Evolutionary conservation across 2,329 filamentous ascomycete species (phyloP).

Genomic region (Reticulascus tulasneorum): DNA sequence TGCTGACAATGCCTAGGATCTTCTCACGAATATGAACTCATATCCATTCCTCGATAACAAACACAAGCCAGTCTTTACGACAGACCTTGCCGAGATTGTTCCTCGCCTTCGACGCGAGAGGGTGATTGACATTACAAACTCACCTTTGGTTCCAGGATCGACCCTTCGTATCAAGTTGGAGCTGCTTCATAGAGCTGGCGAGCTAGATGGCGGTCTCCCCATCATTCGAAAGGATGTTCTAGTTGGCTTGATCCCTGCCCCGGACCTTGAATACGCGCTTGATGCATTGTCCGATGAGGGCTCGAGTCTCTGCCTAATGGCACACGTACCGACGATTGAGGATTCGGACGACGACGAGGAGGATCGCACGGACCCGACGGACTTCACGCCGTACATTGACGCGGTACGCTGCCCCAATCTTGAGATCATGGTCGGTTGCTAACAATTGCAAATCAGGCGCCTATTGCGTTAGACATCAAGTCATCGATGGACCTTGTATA

Average conservation of each 20-base stretch:
- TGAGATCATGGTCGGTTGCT: not conserved
- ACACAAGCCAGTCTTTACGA: slow-evolving; percentile 84
- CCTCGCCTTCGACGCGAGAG: slow-evolving; percentile 69
- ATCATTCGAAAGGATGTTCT: slow-evolving; percentile 76
- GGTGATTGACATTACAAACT: slow-evolving; percentile 83
- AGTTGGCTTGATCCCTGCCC: slow-evolving; percentile 87
- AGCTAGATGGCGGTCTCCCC: slow-evolving; percentile 87
- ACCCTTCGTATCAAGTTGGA: slow-evolving; percentile 79
- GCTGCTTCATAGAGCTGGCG: slow-evolving; percentile 75
- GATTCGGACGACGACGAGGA: slow-evolving; percentile 57
- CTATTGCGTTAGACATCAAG: slow-evolving; percentile 80
- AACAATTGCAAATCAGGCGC: slow-evolving; percentile 50
- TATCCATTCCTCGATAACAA: slow-evolving; percentile 99
- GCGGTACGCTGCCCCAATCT: slow-evolving; percentile 50
- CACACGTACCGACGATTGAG: slow-evolving; percentile 57
- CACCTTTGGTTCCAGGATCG: slow-evolving; percentile 72
- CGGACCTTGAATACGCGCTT: slow-evolving; percentile 88
- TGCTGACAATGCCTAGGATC: slow-evolving; percentile 51
- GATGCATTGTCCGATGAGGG: slow-evolving; percentile 78
- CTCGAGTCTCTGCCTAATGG: slow-evolving; percentile 77
- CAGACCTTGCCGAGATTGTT: slow-evolving; percentile 82
- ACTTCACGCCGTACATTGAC: slow-evolving; percentile 90
- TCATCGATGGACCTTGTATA: slow-evolving; percentile 94
- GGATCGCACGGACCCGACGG: slow-evolving; percentile 58
- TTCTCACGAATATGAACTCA: slow-evolving; percentile 93